Conservation (phyloP, 768 basidiomycete species). For the Phanerochaete carnosa region DNA sequence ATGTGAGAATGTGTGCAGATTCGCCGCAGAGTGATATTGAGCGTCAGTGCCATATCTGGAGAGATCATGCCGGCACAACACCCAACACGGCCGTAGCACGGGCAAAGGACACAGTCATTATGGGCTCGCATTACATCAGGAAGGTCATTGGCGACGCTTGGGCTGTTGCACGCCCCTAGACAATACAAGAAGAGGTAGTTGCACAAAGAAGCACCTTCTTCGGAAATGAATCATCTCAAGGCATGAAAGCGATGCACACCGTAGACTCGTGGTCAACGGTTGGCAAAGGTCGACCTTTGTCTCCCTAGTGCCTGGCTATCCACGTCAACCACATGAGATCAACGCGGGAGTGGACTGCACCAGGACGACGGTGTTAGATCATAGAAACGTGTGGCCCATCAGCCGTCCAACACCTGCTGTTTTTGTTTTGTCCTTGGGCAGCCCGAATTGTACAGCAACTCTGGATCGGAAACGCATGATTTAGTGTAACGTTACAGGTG, state of each 20-base stretch:
- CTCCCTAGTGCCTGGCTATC: not conserved
- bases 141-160: not conserved
- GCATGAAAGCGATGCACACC: constrained; percentile 2
- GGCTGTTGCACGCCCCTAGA: not conserved
- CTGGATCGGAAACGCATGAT: not conserved
- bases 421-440: not conserved
- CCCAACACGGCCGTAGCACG: constrained; percentile 6
- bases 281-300: not conserved
- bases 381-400: not conserved
- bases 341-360: not conserved
- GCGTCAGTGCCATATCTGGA: constrained; percentile 15
- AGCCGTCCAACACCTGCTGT: not conserved
- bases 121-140: not conserved
- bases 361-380: not conserved
- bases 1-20: constrained; percentile 8
- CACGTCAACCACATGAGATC: not conserved
- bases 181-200: not conserved
- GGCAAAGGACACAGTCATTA: not conserved
- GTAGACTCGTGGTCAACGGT: not conserved
- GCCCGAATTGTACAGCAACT: not conserved
- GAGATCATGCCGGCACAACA: constrained; percentile 8
- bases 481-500: not conserved
- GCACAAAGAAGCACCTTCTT: constrained; percentile 5
- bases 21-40: constrained; percentile 1
- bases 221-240: not conserved